Conservation (phyloP, 83 land plant species). For the Picea abies region DNA sequence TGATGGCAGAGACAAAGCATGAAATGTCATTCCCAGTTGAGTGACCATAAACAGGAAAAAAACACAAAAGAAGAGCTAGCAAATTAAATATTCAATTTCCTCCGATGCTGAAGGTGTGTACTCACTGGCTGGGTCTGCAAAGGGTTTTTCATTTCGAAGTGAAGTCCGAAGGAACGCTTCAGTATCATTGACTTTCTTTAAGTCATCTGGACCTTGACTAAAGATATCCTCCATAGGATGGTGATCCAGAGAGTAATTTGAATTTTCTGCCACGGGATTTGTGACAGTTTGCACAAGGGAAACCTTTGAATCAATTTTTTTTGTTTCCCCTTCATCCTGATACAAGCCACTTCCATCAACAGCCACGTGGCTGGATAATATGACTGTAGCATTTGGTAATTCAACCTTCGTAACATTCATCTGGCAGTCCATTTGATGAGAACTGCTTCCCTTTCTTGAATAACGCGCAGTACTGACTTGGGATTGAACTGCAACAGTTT, state of each 20-base stretch:
- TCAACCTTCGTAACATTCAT: slow-evolving; percentile 7
- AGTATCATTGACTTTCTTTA: slow-evolving; percentile 2
- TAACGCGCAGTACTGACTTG: slow-evolving; percentile 1
- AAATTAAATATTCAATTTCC: slow-evolving; percentile 7
- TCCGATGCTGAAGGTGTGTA: background rate
- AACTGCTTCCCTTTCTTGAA: slow-evolving; percentile 17
- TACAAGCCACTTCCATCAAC: background rate
- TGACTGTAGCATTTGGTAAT: slow-evolving; percentile 7
- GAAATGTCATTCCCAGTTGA: background rate
- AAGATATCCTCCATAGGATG: slow-evolving; percentile 7
- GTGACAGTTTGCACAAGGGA: slow-evolving; percentile 23
- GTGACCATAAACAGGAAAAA: background rate
- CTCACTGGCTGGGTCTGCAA: slow-evolving; percentile 1
- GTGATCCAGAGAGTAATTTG: slow-evolving; percentile 2
- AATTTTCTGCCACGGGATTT: background rate
- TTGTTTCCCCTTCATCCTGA: slow-evolving; percentile 47
- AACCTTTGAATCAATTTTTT: slow-evolving; percentile 56
- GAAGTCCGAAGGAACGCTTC: background rate
- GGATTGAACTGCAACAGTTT: slow-evolving; percentile 1
- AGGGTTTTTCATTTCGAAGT: slow-evolving; percentile 2
- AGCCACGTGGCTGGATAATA: background rate
- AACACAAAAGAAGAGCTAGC: too few species aligned
- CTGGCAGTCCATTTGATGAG: background rate
- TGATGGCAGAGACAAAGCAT: background rate
- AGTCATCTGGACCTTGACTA: background rate